Conservation (phyloP, 257 asterid species). For the Solanum bulbocastanum region DNA sequence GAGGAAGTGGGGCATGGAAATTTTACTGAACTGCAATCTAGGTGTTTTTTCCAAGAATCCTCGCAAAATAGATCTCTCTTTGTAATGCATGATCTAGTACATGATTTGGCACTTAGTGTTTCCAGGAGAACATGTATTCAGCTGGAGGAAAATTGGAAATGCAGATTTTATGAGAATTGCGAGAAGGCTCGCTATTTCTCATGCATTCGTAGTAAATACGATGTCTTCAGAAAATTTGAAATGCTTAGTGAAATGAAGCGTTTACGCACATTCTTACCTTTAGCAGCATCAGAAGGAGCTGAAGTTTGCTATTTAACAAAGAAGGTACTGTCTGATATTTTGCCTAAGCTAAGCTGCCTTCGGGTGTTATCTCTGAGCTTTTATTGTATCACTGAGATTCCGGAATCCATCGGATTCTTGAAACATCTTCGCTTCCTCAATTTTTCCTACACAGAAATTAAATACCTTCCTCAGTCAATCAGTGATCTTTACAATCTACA, state of each 20-base stretch:
- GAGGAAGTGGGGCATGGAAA: slow-evolving; percentile 32
- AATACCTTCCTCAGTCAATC: slow-evolving; percentile 31
- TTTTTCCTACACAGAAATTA: slow-evolving; percentile 27
- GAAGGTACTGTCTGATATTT: slow-evolving; percentile 24
- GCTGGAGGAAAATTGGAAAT: slow-evolving; percentile 26
- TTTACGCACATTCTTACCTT: slow-evolving; percentile 31
- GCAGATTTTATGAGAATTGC: slow-evolving; percentile 1
- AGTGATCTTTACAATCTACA: slow-evolving; percentile 24
- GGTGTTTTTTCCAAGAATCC: slow-evolving; percentile 35
- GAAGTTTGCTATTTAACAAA: slow-evolving; percentile 27
- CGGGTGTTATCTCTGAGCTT: slow-evolving; percentile 29
- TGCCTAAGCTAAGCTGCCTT: slow-evolving; percentile 30
- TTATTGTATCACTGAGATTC: slow-evolving; percentile 31
- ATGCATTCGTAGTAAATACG: slow-evolving; percentile 35
- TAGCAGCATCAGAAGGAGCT: slow-evolving; percentile 20
- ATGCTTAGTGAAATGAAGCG: slow-evolving; percentile 19
- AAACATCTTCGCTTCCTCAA: slow-evolving; percentile 30
- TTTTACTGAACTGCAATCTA: slow-evolving; percentile 29
- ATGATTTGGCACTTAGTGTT: slow-evolving; percentile 35
- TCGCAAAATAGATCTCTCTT: slow-evolving; percentile 13
- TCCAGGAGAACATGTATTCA: slow-evolving; percentile 26
- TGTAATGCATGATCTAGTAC: slow-evolving; percentile 37
- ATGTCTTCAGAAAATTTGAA: slow-evolving; percentile 39
- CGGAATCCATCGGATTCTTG: slow-evolving; percentile 31
- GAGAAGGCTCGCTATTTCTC: slow-evolving; percentile 34